Percentiles rank a stretch among this genome's conserved stretches.
Conservation (phyloP, 2,329 filamentous ascomycete species). For the Verruconis gallopava region DNA sequence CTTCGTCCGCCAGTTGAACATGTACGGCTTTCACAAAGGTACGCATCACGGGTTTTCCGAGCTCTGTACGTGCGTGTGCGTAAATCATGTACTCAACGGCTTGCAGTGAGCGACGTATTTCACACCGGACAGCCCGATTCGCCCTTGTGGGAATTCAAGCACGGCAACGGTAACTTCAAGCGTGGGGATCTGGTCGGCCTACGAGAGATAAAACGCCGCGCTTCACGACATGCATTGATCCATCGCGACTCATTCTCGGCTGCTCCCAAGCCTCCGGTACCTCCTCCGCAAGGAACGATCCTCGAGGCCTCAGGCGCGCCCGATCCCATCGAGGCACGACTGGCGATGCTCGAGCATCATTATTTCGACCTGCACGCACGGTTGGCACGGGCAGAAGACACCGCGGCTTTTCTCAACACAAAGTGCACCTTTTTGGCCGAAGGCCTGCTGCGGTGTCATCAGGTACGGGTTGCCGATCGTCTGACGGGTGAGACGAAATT, state of each 20-base stretch:
- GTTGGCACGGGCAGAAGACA: slow-evolving; percentile 73
- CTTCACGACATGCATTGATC: slow-evolving; percentile 83
- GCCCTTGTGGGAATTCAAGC: slow-evolving; percentile 96
- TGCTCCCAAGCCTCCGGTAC: slow-evolving; percentile 48
- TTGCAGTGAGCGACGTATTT: slow-evolving; percentile 91
- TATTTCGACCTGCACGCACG: slow-evolving; percentile 68
- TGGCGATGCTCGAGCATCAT: slow-evolving; percentile 66
- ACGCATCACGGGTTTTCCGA: slow-evolving; percentile 10
- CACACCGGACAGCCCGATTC: slow-evolving; percentile 89
- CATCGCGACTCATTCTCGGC: slow-evolving; percentile 75
- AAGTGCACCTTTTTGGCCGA: slow-evolving; percentile 77
- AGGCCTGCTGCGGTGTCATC: slow-evolving; percentile 58
- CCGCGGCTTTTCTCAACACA: slow-evolving; percentile 61
- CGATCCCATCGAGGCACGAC: slow-evolving; percentile 63
- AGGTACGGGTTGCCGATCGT: slow-evolving; percentile 31
- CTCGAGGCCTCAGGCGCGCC: slow-evolving; percentile 70
- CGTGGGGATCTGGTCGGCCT: slow-evolving; percentile 82
- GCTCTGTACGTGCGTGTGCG: background rate
- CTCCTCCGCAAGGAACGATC: slow-evolving; percentile 51
- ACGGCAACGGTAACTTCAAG: slow-evolving; percentile 94
- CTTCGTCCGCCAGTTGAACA: slow-evolving; percentile 94
- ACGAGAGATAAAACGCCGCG: slow-evolving; percentile 88
- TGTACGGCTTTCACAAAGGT: slow-evolving; percentile 99
- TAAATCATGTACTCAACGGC: slow-evolving; percentile 11
- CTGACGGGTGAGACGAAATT: slow-evolving; percentile 9